Base-by-base conservation (phyloP, 1,284 basidiomycete genomes). In the Cutaneotrichosporon dermatis region DNA sequence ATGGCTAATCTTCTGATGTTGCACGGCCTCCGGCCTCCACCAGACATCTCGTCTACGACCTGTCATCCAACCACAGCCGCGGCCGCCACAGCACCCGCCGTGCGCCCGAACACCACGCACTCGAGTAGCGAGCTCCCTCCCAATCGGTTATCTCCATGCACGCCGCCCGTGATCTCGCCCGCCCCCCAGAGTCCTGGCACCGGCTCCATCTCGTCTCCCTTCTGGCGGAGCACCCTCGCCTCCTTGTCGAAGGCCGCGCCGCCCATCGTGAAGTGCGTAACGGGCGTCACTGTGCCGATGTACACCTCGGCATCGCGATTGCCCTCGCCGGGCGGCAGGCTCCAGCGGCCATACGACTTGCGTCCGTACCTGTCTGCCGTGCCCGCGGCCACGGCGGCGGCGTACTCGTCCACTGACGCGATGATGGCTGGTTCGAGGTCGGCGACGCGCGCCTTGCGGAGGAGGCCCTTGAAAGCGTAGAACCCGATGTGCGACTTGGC, bases 381-480 rank as follows among this genome's bases (percentile, higher is more conserved):
- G 6, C 55, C 61, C 10, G 11, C 12, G 2, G 44, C 46, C 1
- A 57, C 58, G 3, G 15, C 46, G 5, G 51, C 52, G 7, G 61
- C 51, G 40, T 62, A 62, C 51, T 16, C 46, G 42, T 59, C 48
- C 1, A 62, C 55, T 4, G 48, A 13, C 4, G 48, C 48, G n/a
- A 36, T 39, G 9, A 25, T n/a, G 6, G 36, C 43, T 0, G 41
- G n/a, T n/a, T 39, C n/a, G 11, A 62, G 61, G 15, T 51, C 49
- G 13, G 15, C 3, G 3, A 59, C 37, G 13, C 54, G 54, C 37
- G 51, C 52, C 6, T 37, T 41, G 4, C 33, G 41, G 25, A 62
- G 43, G 8, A 62, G 61, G 11, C 61, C 61, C 58, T 62, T 62
- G 54, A 55, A 62, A 11, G 50, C 58, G 58, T 62, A 62, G 33